Percentiles rank a stretch among this genome's conserved stretches.
These are phyloP conservation scores for Peniophora sp. DNA, from an alignment of 1,284 basidiomycete species.

Conservation along the genomic window DNA sequence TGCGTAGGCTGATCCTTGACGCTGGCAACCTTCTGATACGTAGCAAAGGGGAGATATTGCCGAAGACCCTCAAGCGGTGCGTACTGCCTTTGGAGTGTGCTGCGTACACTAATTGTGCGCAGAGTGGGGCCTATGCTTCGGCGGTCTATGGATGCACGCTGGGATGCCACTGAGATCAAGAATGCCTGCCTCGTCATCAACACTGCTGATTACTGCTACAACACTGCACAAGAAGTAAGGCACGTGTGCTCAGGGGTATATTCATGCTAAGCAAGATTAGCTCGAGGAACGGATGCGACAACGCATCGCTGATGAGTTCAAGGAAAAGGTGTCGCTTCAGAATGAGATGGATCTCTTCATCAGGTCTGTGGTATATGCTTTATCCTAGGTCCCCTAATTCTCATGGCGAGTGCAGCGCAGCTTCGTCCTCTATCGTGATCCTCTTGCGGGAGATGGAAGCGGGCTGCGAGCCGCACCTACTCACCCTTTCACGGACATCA, in stretches of 20 bases:
- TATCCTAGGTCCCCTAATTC: slow-evolving; percentile 3
- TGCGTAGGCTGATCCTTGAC: slow-evolving; percentile 25
- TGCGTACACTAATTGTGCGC: slow-evolving; percentile 21
- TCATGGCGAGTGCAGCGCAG: slow-evolving; percentile 42
- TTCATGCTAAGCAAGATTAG: slow-evolving; percentile 29
- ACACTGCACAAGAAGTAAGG: slow-evolving; percentile 76
- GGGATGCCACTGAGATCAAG: slow-evolving; percentile 66
- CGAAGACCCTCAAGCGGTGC: slow-evolving; percentile 64
- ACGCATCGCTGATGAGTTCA: slow-evolving; percentile 71
- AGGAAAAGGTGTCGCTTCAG: slow-evolving; percentile 77
- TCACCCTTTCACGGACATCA: slow-evolving; percentile 63
- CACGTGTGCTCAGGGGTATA: slow-evolving; percentile 6
- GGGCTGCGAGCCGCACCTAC: slow-evolving; percentile 71
- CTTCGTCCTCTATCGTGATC: slow-evolving; percentile 73
- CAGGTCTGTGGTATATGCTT: slow-evolving; percentile 36
- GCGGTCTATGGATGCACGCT: slow-evolving; percentile 69
- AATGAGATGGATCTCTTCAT: slow-evolving; percentile 85
- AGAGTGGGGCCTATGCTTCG: slow-evolving; percentile 32
- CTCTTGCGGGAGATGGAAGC: slow-evolving; percentile 79
- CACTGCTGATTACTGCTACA: slow-evolving; percentile 96
- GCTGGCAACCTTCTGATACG: slow-evolving; percentile 1
- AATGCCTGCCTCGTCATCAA: slow-evolving; percentile 87
- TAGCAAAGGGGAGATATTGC: slow-evolving; percentile 71
- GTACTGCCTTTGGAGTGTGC: slow-evolving; percentile 7
- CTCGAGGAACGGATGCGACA: slow-evolving; percentile 88